These are phyloP conservation scores for Achaetomiella virescens DNA, from an alignment of 495 filamentous ascomycete species.

Conservation along the genomic window DNA sequence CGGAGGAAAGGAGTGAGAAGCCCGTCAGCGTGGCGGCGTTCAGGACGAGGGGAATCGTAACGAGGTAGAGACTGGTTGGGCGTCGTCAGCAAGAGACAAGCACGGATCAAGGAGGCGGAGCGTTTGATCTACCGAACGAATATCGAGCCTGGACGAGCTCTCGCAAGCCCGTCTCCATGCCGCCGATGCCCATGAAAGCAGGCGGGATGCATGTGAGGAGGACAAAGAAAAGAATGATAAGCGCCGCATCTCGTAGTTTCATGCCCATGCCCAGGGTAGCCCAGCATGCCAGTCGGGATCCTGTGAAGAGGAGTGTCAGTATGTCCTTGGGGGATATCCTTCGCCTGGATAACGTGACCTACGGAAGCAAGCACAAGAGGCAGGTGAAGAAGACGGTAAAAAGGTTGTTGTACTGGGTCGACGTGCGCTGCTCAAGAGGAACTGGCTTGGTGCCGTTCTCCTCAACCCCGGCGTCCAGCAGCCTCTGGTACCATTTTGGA, in stretches of 20 bases:
- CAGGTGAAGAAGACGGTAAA: slow-evolving; percentile 44
- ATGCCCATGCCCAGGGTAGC: slow-evolving; percentile 46
- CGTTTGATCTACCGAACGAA: slow-evolving; percentile 42
- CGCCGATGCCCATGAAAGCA: slow-evolving; percentile 49
- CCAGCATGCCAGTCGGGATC: slow-evolving; percentile 48
- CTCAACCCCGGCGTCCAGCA: slow-evolving; percentile 45
- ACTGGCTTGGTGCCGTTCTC: slow-evolving; percentile 50
- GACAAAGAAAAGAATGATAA: slow-evolving; percentile 53
- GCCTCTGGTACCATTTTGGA: slow-evolving; percentile 32
- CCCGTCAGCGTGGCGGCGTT: slow-evolving; percentile 40
- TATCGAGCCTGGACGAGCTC: slow-evolving; percentile 52
- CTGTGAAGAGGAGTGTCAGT: slow-evolving; percentile 20
- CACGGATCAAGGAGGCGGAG: too few relatives aligned
- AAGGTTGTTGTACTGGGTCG: slow-evolving; percentile 45
- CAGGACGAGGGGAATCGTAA: slow-evolving; percentile 35
- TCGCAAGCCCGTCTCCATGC: slow-evolving; percentile 47
- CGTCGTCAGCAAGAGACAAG: background rate
- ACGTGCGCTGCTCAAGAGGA: slow-evolving; percentile 46
- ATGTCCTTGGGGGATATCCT: too few relatives aligned
- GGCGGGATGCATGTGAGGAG: slow-evolving; percentile 45
- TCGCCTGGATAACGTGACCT: too few relatives aligned
- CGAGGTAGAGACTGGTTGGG: slow-evolving; percentile 26
- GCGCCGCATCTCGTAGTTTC: slow-evolving; percentile 46
- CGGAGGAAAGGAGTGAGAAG: slow-evolving; percentile 37
- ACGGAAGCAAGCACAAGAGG: slow-evolving; percentile 41